Percentiles rank a stretch among this genome's conserved stretches.
phyloP scores from a whole-genome alignment of 176 grass and related monocot species.

The Hsuehochloa calcarea region DNA sequence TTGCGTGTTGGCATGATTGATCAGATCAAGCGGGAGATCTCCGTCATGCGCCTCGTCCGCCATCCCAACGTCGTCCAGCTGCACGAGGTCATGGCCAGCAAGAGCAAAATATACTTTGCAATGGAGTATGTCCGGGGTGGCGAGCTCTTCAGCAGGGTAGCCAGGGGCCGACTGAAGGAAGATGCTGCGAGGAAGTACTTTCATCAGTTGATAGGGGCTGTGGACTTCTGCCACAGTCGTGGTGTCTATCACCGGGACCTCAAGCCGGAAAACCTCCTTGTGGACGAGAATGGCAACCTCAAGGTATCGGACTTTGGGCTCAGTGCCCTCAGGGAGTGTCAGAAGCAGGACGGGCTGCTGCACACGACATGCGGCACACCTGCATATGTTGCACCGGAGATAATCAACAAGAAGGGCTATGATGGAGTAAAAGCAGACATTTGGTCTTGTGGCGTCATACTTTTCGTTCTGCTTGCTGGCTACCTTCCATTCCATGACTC shows the following conservation, averaged over 20 bases:
- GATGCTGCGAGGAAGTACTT: slow-evolving; percentile 65
- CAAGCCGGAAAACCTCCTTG: slow-evolving; percentile 84
- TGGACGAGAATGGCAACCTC: slow-evolving; percentile 82
- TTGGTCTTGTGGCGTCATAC: slow-evolving; percentile 89
- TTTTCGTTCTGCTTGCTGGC: slow-evolving; percentile 75
- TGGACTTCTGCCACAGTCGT: slow-evolving; percentile 87
- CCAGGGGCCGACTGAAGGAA: slow-evolving; percentile 68
- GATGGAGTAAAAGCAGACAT: slow-evolving; percentile 90
- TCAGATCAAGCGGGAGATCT: slow-evolving; percentile 92
- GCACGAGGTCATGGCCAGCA: slow-evolving; percentile 94
- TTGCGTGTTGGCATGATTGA: slow-evolving; percentile 78
- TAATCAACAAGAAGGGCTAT: slow-evolving; percentile 85
- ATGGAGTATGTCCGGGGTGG: slow-evolving; percentile 86
- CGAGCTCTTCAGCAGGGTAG: slow-evolving; percentile 69
- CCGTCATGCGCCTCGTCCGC: slow-evolving; percentile 68
- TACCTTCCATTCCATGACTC: slow-evolving; percentile 84
- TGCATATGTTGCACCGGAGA: slow-evolving; percentile 82
- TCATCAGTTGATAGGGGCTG: slow-evolving; percentile 68
- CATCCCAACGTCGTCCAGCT: slow-evolving; percentile 88
- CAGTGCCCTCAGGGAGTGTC: slow-evolving; percentile 65
- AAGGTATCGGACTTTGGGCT: slow-evolving; percentile 85
- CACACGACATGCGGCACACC: slow-evolving; percentile 84
- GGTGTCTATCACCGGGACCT: slow-evolving; percentile 92
- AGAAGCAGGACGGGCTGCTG: slow-evolving; percentile 69
- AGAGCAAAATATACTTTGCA: slow-evolving; percentile 86